Evolutionary conservation across 2,329 filamentous ascomycete species (phyloP).

Genomic region (Epichloe glyceriae): DNA sequence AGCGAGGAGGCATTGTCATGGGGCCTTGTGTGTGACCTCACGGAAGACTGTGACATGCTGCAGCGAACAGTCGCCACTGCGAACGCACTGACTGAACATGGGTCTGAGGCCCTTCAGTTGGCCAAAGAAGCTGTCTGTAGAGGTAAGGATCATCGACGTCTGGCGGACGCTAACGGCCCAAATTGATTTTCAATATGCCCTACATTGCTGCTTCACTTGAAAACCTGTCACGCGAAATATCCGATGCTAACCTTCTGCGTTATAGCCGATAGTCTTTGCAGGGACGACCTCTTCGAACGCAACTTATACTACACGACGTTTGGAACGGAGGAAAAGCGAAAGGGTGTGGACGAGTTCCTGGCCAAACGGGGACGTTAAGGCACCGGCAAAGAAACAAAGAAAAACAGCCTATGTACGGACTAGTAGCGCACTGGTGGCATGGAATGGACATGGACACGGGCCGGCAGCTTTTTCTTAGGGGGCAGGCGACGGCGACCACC

Average conservation of each 20-base stretch:
- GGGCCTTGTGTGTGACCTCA: constrained; percentile 15
- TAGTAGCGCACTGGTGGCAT: too few relatives aligned
- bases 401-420: too few relatives aligned
- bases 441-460: too few relatives aligned
- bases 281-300: constrained; percentile 21
- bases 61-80: constrained; percentile 14
- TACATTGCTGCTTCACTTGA: not conserved
- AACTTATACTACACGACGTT: constrained; percentile 24
- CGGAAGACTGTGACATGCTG: constrained; percentile 15
- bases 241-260: constrained; percentile 1
- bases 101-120: constrained; percentile 14
- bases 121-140: constrained; percentile 19
- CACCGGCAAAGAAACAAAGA: not conserved
- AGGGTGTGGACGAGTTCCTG: constrained; percentile 17
- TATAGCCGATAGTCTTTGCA: constrained; percentile 14
- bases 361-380: constrained; percentile 9
- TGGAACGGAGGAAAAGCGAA: constrained; percentile 17
- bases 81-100: constrained; percentile 12
- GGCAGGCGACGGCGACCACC: too few relatives aligned
- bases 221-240: not conserved
- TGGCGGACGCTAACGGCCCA: not conserved
- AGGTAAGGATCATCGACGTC: constrained; percentile 9
- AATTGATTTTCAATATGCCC: too few relatives aligned
- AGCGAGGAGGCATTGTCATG: constrained; percentile 14
- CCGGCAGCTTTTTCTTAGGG: too few relatives aligned